phyloP scores from a whole-genome alignment of 495 filamentous ascomycete genomes.

The Hyphodiscus hymeniophilus region DNA sequence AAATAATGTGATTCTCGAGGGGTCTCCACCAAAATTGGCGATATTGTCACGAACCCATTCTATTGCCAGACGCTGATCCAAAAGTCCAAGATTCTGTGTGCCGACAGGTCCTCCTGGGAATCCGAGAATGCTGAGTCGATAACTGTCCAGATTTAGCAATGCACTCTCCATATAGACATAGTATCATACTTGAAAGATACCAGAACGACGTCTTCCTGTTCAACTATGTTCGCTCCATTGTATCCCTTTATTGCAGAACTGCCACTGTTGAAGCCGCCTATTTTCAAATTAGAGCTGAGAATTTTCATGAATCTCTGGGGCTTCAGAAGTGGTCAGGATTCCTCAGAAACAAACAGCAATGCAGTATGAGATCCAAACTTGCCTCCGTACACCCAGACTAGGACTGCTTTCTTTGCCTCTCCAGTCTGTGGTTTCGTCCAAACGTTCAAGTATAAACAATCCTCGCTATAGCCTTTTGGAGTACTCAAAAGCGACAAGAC shows the following conservation, averaged over 20 bases:
- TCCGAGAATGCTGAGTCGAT: conserved; percentile 43
- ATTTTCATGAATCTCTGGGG: too few species aligned
- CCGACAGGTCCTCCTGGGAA: conserved; percentile 35
- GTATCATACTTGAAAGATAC: conserved; percentile 43
- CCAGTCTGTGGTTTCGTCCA: conserved; percentile 33
- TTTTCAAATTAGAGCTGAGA: too few species aligned
- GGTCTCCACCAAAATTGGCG: conserved; percentile 40
- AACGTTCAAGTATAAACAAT: conserved; percentile 46
- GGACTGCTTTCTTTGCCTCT: conserved; percentile 23
- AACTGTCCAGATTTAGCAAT: conserved; percentile 45
- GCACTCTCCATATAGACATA: not conserved
- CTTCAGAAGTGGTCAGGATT: too few species aligned
- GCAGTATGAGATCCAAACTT: too few species aligned
- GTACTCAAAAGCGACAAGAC: not conserved
- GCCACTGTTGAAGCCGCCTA: conserved; percentile 26
- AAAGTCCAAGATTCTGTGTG: conserved; percentile 30
- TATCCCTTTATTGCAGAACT: conserved; percentile 28
- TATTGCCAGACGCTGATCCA: conserved; percentile 40
- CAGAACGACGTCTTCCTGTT: conserved; percentile 45
- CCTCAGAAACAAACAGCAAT: too few species aligned
- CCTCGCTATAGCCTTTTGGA: conserved; percentile 29
- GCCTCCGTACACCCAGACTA: conserved; percentile 35
- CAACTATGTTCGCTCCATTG: conserved; percentile 33
- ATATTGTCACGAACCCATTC: conserved; percentile 55
- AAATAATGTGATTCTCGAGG: conserved; percentile 29